Evolutionary conservation across 257 asterid species (phyloP), one percentile per base, ranked within the genome.

Genomic region (Lantana camara): DNA sequence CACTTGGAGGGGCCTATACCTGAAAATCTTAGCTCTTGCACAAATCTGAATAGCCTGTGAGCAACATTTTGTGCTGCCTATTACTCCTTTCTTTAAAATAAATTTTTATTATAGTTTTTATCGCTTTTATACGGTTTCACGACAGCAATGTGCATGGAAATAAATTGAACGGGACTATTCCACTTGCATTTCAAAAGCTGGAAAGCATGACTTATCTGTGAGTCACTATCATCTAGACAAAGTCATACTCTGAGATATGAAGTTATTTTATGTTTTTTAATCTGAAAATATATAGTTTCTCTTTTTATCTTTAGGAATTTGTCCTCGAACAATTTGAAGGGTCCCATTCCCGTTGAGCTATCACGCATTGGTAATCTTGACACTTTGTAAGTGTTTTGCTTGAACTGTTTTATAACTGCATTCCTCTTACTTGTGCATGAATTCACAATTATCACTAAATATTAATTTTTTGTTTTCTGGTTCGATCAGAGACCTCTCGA

Each of bases 31-130:
- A 79, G 98, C 83, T 89, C 97, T 0, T 91, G 98, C 59, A 80
- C 86, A 42, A 91, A 86, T 79, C 85, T 91, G 70, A 91, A 91
- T 71, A 86, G 96, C 91, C 94, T 91, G 98, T 91, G 75, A 89
- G 98, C 54, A n/a, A n/a, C n/a, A 41, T 60, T 66, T 23, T 0
- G 19, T 23, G 5, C 38, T 52, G 22, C 60, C 16, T 14, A 47
- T 4, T 32, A 12, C 10, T 23, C 6, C 16, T 19, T 14, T 14
- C 29, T 20, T 37, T 63, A 13, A 9, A 34, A n/a, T 19, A 17
- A 9, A 10, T 22, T 9, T 51, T 66, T 49, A 15, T 24, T 19
- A 42, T 38, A 11, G 41, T 22, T n/a, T 21, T 50, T 11, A 9
- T 23, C 41, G 48, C 50, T 38, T 54, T 60, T 29, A 30, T 20